Evolutionary conservation across 2,329 filamentous ascomycete genomes (phyloP).

Genomic region (Diaporthe capsici): DNA sequence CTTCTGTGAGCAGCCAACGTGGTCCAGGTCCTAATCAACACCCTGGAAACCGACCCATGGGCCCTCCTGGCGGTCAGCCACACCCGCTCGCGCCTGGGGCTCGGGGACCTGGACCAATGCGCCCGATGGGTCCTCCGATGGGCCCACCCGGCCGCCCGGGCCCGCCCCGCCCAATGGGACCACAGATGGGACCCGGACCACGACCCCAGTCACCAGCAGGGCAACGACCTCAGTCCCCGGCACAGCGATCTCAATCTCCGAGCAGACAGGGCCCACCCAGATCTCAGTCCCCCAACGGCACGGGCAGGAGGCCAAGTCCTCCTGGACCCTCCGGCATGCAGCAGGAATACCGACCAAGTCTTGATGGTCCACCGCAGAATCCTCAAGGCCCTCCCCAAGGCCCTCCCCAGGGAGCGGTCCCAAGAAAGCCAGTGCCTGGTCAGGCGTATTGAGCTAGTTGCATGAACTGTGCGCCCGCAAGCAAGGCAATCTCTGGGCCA

Average conservation of each 20-base stretch:
- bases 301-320: slow-evolving; percentile 58
- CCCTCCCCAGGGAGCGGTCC: slow-evolving; percentile 59
- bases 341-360: slow-evolving; percentile 46
- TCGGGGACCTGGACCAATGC: slow-evolving; percentile 46
- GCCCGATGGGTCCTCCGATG: slow-evolving; percentile 59
- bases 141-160: slow-evolving; percentile 53
- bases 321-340: slow-evolving; percentile 64
- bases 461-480: not conserved
- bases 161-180: slow-evolving; percentile 47
- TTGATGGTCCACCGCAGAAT: not conserved
- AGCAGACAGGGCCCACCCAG: slow-evolving; percentile 54
- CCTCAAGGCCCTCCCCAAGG: slow-evolving; percentile 26
- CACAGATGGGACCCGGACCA: slow-evolving; percentile 50
- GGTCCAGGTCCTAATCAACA: slow-evolving; percentile 54
- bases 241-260: slow-evolving; percentile 62
- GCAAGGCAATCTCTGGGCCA: not conserved
- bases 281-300: slow-evolving; percentile 55
- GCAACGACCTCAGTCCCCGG: slow-evolving; percentile 53
- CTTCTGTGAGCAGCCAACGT: slow-evolving; percentile 56
- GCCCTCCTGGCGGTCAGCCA: slow-evolving; percentile 52
- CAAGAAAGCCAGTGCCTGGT: slow-evolving; percentile 70
- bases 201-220: slow-evolving; percentile 60
- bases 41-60: slow-evolving; percentile 56
- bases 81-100: slow-evolving; percentile 52
- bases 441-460: slow-evolving; percentile 60